Evolutionary conservation across 768 basidiomycete genomes (phyloP), one percentile per base, ranked within the genome.

Genomic region (Sistotremastrum suecicum): DNA sequence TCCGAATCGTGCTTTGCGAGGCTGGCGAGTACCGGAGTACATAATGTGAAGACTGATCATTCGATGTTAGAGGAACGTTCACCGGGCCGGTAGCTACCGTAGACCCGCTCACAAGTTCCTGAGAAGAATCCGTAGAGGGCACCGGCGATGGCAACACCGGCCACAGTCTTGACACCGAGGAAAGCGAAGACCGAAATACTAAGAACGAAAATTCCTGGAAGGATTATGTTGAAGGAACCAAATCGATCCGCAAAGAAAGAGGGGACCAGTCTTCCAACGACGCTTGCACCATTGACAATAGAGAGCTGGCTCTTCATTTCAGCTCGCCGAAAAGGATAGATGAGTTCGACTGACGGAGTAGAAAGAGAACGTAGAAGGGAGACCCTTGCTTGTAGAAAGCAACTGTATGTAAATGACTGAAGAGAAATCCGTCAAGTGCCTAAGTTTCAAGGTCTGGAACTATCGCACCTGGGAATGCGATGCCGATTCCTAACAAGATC

Each of bases 371-470:
- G 56, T 60, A 6, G 64, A 55, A 10, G 61, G 56, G 36, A 74
- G 62, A 1, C 69, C 68, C 45, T 73, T 72, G 42, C 63, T 58
- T 31, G 72, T 61, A 1, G 75, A 65, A 47, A 72, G 68, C 8
- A 78, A 56, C 50, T 80, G 78, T 5, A 78, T 51, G 53, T 72
- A 79, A 57, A 75, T 78, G 11, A 74, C 60, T 0, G 75, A 74
- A 40, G 65, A 73, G 48, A 65, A 75, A 44, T 44, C 11, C 33
- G 34, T 31, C 10, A 10, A 31, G 28, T 39, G n/a, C 7, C n/a
- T 32, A 8, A 8, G 12, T 42, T 44, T 36, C 42, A 34, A 51
- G 34, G 43, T 38, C n/a, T 38, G 43, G 36, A 32, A 43, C n/a
- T 39, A 20, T 5, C 39, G 38, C 44, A 12, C 20, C 20, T 34